Evolutionary conservation across 2,329 filamentous ascomycete species (phyloP), one percentile per base, ranked within the genome.

Genomic region (Cytospora paraplurivora): DNA sequence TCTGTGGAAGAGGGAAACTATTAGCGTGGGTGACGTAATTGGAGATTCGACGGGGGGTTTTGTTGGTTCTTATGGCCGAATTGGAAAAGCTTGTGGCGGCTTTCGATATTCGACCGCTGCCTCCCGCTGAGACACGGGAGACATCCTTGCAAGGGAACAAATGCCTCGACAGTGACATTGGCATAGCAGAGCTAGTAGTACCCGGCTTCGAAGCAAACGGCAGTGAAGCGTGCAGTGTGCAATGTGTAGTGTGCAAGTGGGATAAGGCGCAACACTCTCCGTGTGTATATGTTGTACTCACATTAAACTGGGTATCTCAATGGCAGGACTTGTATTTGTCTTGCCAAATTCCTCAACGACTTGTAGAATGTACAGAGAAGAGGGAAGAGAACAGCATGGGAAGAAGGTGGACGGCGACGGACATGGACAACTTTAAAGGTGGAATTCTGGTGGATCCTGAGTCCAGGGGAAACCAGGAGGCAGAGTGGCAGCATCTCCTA

Each of bases 341-440:
- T 35, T 41, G 53, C 54, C 51, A 49, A 44, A 59, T 47, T 47
- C 44, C 44, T 47, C 27, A 49, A 60, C 51, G 51, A 59, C 55
- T 62, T 56, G 49, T 50, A 34, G 59, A 54, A 50, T 51, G 50
- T 34, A 63, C 34, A 57, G 33, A 58, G 56, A 63, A 61, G 38
- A 44, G 56, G 54, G 49, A 49, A 50, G 52, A 53, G 52, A 44
- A 57, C 56, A 61, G 56, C 61, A 61, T 33, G 15, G n/a, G 10
- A 38, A 49, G 35, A 41, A 56, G 27, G 32, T 52, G 51, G 52
- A 57, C 51, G 52, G 54, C 35, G 49, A 49, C 37, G 64, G 64
- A 63, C 61, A 55, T 60, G 63, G 64, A 66, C 64, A 63, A 66
- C 64, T 66, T 66, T 66, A 66, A 66, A 66, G 64, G 63, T 60